Evolutionary conservation across 176 grass and related monocot genomes (phyloP).

Genomic region (Aegilops tauschii): DNA sequence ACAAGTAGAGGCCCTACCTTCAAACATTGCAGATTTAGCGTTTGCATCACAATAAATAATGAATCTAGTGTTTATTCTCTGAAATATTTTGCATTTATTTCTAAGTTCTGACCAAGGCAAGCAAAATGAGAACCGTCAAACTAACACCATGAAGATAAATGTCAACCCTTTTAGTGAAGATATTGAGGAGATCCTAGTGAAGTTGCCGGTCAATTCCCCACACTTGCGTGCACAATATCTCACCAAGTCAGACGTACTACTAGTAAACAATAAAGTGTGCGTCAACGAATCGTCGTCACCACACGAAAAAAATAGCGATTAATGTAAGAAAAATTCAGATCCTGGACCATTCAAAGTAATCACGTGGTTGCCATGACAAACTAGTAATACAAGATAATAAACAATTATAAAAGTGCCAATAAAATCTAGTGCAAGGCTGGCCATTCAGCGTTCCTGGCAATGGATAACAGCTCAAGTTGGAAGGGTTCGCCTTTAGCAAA

Average conservation of each 20-base stretch:
- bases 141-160: constrained; percentile 13
- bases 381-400: background rate
- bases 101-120: constrained; percentile 23
- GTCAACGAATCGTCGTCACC: background rate
- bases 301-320: background rate
- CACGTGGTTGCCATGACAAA: constrained; percentile 28
- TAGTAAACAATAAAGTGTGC: constrained; percentile 21
- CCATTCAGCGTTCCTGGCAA: background rate
- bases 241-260: background rate
- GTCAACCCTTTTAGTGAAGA: constrained; percentile 31
- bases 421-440: constrained; percentile 2
- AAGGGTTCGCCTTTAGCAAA: constrained; percentile 3
- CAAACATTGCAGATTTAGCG: background rate
- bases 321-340: constrained; percentile 23
- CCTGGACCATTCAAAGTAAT: constrained; percentile 27
- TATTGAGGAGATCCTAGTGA: background rate
- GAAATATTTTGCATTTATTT: constrained; percentile 4
- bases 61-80: background rate
- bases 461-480: constrained; percentile 32
- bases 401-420: background rate
- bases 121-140: constrained; percentile 19
- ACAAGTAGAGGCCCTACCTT: background rate
- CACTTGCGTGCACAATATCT: background rate
- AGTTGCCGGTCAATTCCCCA: constrained; percentile 28
- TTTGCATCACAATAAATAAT: constrained; percentile 19